Percentiles rank a stretch among this genome's conserved stretches.
Conservation (phyloP, 139 green algal genomes). For the Picochlorum costavermella region DNA sequence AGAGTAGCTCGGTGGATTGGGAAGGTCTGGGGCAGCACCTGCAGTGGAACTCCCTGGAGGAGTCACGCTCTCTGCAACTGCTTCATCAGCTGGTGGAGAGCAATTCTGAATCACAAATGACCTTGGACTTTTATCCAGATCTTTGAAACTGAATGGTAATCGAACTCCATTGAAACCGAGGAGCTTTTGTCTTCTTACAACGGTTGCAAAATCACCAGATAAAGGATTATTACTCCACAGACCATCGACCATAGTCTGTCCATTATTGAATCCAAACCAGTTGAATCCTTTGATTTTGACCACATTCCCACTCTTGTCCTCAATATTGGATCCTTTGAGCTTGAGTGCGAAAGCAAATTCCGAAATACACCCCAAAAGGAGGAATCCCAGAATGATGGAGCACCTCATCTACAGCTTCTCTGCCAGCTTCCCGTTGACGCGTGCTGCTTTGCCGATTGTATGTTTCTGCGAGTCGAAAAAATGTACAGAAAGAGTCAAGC, state of each 20-base stretch:
- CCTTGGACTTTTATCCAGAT: neutral
- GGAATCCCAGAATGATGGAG: neutral
- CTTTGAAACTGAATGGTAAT: constrained; percentile 16
- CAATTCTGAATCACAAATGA: constrained; percentile 5
- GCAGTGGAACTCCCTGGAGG: neutral
- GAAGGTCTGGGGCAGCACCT: neutral
- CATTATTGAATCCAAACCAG: constrained; percentile 19
- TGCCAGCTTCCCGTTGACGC: neutral
- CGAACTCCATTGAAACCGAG: constrained; percentile 15
- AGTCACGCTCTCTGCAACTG: neutral
- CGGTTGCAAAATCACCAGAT: constrained; percentile 8
- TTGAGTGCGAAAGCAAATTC: neutral
- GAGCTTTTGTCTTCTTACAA: constrained; percentile 15
- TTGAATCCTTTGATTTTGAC: neutral
- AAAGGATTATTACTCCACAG: constrained; percentile 12
- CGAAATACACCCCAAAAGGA: neutral
- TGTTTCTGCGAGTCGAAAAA: neutral
- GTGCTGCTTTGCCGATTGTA: neutral
- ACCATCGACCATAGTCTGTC: constrained; percentile 7
- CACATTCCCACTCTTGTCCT: neutral
- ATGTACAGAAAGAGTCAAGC: neutral
- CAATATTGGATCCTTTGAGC: neutral
- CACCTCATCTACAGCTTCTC: neutral
- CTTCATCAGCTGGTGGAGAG: neutral
- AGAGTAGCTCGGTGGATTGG: constrained; percentile 1